phyloP scores from a whole-genome alignment of 2,329 filamentous ascomycete genomes.

The Pseudogymnoascus sp. region DNA sequence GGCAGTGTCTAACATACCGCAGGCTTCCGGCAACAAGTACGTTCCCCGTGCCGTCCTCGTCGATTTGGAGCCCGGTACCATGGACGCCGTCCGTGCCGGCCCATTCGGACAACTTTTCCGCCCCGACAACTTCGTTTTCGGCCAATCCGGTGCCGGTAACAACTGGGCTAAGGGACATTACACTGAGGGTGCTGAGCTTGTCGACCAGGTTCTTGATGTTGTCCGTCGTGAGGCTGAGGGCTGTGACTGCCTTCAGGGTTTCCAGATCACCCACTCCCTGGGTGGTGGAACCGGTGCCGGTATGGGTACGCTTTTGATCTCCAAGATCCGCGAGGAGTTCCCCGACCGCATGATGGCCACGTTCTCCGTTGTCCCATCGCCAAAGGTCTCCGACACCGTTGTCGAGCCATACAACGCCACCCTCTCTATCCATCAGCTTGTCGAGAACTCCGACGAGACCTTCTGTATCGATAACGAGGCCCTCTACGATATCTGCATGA shows the following conservation, averaged over 20 bases:
- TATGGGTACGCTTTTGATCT: slow-evolving; percentile 99
- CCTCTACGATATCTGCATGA: slow-evolving; percentile 99
- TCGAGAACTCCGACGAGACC: slow-evolving; percentile 99
- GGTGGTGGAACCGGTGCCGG: slow-evolving; percentile 99
- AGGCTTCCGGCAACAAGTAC: slow-evolving; percentile 98
- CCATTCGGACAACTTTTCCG: slow-evolving; percentile 99
- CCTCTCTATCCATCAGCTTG: slow-evolving; percentile 95
- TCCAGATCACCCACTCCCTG: slow-evolving; percentile 99
- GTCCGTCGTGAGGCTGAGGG: slow-evolving; percentile 98
- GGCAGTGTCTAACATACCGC: slow-evolving; percentile 25
- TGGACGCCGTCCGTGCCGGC: slow-evolving; percentile 97
- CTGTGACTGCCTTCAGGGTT: slow-evolving; percentile 99
- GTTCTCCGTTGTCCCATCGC: slow-evolving; percentile 96
- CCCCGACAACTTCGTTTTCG: slow-evolving; percentile 99
- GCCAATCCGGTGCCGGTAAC: slow-evolving; percentile 99
- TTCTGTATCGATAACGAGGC: slow-evolving; percentile 99
- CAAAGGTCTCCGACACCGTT: slow-evolving; percentile 99
- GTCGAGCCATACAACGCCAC: slow-evolving; percentile 99
- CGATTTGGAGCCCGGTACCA: slow-evolving; percentile 98
- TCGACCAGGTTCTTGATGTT: slow-evolving; percentile 96
- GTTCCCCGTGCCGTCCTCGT: slow-evolving; percentile 98
- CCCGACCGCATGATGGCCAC: slow-evolving; percentile 99
- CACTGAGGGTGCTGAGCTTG: slow-evolving; percentile 98
- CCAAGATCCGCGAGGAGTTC: slow-evolving; percentile 99
- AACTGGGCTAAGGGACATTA: slow-evolving; percentile 99